Evolutionary conservation across 179 eudicot species (phyloP), one percentile per base, ranked within the genome.

Genomic region (Gypsophila paniculata): DNA sequence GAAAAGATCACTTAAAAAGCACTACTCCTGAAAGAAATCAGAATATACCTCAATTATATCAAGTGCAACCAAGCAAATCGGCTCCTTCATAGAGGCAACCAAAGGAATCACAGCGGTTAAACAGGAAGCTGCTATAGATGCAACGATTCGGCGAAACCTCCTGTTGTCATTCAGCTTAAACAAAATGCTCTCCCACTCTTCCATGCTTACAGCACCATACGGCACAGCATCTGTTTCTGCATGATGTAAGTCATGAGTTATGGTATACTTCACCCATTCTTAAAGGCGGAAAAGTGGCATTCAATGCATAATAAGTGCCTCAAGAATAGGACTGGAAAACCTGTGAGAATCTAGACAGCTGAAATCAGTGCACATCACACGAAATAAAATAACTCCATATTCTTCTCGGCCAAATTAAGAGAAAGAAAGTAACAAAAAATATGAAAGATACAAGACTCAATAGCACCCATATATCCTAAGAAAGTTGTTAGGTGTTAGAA

Each of bases 111-210:
- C 94, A 82, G 94, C 85, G 34, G 83, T 80, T 71, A 94, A 61
- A 78, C 92, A 91, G 75, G 99, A 94, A 53, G 84, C 82, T 55
- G 85, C 87, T 75, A 89, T 77, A n/a, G 99, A 91, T 80, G 96
- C 99, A 81, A 94, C 92, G 21, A 88, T 88, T 66, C 82, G 81
- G 72, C 96, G 83, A 57, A 88, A 91, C 76, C 94, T 84, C 83
- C 74, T 94, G 36, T 84, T 88, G 76, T 91, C 96, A 73, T 87
- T 88, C 69, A 94, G 74, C 48, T 81, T 82, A 75, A 87, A 80
- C 79, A 88, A 79, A 68, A 88, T 75, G 38, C 74, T 67, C 78
- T 94, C 99, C 97, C 91, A 91, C 71, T 89, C 78, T 75, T 91
- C 90, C 59, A 75, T 61, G 72, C 73, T 76, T 70, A 72, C 77